Evolutionary conservation across 2,329 filamentous ascomycete species (phyloP).

Genomic region (Purpureocillium lavendulum): DNA sequence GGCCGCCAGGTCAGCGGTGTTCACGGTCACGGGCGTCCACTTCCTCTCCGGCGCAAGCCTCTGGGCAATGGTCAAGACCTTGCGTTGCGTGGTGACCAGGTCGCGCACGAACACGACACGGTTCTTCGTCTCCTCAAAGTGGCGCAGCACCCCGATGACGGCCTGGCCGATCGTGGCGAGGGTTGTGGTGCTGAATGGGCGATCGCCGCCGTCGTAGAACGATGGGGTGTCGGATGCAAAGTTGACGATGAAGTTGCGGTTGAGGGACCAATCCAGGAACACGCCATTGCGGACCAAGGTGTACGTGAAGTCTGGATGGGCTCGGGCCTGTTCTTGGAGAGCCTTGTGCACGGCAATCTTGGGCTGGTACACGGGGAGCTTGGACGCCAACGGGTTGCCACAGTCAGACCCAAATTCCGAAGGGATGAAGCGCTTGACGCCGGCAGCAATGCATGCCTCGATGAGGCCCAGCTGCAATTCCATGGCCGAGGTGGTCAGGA

Average conservation of each 20-base stretch:
- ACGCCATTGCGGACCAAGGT: constrained; percentile 9
- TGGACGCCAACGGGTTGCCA: constrained; percentile 7
- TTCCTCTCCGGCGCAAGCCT: too few species aligned
- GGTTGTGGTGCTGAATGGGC: constrained; percentile 35
- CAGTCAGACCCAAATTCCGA: constrained; percentile 35
- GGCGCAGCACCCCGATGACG: constrained; percentile 20
- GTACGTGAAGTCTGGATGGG: neutral
- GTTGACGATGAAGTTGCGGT: constrained; percentile 9
- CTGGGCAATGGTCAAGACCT: too few species aligned
- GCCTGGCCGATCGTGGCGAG: constrained; percentile 35
- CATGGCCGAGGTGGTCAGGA: constrained; percentile 25
- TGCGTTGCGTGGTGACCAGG: too few species aligned
- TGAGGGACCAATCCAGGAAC: constrained; percentile 17
- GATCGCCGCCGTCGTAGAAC: constrained; percentile 14
- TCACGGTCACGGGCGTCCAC: too few species aligned
- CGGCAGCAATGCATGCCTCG: constrained; percentile 44
- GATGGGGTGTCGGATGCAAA: constrained; percentile 7
- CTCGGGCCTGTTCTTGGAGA: constrained; percentile 9
- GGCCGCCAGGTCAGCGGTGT: too few species aligned
- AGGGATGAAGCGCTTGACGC: constrained; percentile 48
- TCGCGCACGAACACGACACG: too few species aligned
- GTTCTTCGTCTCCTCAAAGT: too few species aligned
- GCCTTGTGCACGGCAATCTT: constrained; percentile 10
- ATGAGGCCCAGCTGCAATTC: constrained; percentile 30
- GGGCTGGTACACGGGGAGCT: constrained; percentile 11